These are phyloP conservation scores for Sechiopsis laciniata DNA, from an alignment of 306 rosid species.

Conservation along the genomic window DNA sequence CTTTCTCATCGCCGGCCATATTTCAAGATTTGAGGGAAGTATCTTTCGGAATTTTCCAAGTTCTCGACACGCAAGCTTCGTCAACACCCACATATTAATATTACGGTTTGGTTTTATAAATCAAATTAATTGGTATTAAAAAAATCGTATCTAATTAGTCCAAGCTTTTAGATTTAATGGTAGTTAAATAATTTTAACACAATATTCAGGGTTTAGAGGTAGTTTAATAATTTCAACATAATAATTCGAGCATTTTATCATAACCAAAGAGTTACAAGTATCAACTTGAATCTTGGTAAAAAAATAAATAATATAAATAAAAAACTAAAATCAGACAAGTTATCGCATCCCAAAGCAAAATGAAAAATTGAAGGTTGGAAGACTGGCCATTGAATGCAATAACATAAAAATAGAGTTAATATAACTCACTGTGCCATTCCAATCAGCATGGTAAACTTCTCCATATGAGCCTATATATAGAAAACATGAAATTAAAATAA, in stretches of 20 bases:
- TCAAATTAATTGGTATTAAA: not conserved
- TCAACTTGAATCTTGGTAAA: not conserved
- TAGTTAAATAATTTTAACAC: not conserved
- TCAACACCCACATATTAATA: not conserved
- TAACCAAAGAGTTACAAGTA: not conserved
- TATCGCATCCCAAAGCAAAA: not conserved
- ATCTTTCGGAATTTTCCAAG: too few relatives aligned
- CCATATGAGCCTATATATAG: conserved; percentile 82
- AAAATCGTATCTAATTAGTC: not conserved
- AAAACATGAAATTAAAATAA: conserved; percentile 26
- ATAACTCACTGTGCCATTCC: conserved; percentile 95
- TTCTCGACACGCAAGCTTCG: too few relatives aligned
- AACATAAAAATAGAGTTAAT: conserved; percentile 18
- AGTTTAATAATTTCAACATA: not conserved
- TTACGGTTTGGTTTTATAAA: not conserved
- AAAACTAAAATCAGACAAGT: not conserved
- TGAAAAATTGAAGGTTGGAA: conserved; percentile 1
- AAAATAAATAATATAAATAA: too few relatives aligned
- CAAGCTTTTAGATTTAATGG: not conserved
- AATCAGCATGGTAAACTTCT: conserved; percentile 93
- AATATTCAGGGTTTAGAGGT: not conserved
- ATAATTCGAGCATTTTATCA: not conserved
- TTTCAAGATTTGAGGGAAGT: too few relatives aligned
- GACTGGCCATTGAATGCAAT: not conserved
- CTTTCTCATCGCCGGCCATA: too few relatives aligned